Conservation (phyloP, 805 yeast genomes). For the Candida loeiensis region DNA sequence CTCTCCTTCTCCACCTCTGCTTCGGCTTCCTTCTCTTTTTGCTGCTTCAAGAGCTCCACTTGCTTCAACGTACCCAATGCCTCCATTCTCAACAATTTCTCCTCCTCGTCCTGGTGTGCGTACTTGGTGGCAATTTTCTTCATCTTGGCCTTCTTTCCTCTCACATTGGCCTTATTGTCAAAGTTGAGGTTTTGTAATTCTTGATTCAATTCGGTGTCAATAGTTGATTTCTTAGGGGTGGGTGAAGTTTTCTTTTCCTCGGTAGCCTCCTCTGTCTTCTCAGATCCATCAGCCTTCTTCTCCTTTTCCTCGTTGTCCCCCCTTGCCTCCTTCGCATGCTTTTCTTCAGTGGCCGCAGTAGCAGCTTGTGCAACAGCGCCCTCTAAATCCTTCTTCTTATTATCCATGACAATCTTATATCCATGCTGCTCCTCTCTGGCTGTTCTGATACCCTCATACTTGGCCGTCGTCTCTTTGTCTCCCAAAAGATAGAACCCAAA, state of each 20-base stretch:
- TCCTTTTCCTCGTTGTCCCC: constrained; percentile 2
- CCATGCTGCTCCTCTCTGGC: constrained; percentile 38
- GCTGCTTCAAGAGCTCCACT: constrained; percentile 28
- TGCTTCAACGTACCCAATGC: constrained; percentile 81
- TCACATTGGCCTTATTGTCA: constrained; percentile 33
- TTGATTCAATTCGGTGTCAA: no score
- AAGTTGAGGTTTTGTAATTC: not conserved
- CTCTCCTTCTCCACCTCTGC: constrained; percentile 18
- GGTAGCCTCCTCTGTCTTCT: constrained; percentile 1
- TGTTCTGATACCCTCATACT: constrained; percentile 24
- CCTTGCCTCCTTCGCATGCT: not conserved
- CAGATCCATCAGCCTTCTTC: constrained; percentile 6
- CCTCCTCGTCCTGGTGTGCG: constrained; percentile 90
- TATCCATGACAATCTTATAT: constrained; percentile 30
- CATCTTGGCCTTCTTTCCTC: constrained; percentile 84
- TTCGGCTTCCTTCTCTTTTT: constrained; percentile 19
- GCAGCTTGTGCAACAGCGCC: constrained; percentile 14
- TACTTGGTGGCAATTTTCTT: constrained; percentile 82
- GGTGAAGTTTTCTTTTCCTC: no score
- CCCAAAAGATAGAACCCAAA: constrained; percentile 75
- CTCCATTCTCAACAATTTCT: constrained; percentile 67
- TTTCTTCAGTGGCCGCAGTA: constrained; percentile 12
- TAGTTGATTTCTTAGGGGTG: no score
- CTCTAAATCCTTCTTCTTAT: constrained; percentile 38
- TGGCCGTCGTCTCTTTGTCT: constrained; percentile 50